These are phyloP conservation scores for Ulota crispa DNA, from an alignment of 225 moss, liverwort and hornwort genomes.

Conservation along the genomic window DNA sequence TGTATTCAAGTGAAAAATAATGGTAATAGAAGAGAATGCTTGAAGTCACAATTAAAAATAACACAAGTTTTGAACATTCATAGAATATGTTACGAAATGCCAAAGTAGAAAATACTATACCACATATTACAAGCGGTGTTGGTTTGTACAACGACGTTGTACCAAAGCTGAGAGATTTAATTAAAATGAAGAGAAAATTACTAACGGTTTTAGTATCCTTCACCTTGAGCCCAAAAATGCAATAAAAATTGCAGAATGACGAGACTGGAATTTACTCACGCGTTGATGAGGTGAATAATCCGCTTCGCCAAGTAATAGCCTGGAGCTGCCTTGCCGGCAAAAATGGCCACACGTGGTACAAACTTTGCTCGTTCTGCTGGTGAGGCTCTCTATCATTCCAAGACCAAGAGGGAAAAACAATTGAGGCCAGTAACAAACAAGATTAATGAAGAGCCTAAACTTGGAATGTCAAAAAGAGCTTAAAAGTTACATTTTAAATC, in stretches of 20 bases:
- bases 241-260: not conserved
- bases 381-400: slow-evolving; percentile 45
- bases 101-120: not conserved
- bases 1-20: not conserved
- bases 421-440: not conserved
- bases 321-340: slow-evolving; percentile 73
- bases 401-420: not conserved
- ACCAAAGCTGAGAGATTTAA: not conserved
- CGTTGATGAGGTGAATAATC: slow-evolving; percentile 46
- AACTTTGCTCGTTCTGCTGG: slow-evolving; percentile 59
- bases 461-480: not conserved
- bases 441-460: not conserved
- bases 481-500: not conserved
- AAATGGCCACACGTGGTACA: slow-evolving; percentile 63
- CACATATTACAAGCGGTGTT: not conserved
- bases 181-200: not conserved
- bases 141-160: not conserved
- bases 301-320: slow-evolving; percentile 48
- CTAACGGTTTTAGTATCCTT: no score
- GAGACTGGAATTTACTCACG: slow-evolving; percentile 23
- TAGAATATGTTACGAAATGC: not conserved
- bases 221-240: not conserved
- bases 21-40: not conserved
- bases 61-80: not conserved
- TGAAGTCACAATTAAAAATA: not conserved